These are phyloP conservation scores for Coniochaeta sp. DNA, from an alignment of 2,329 filamentous ascomycete species.

Conservation along the genomic window DNA sequence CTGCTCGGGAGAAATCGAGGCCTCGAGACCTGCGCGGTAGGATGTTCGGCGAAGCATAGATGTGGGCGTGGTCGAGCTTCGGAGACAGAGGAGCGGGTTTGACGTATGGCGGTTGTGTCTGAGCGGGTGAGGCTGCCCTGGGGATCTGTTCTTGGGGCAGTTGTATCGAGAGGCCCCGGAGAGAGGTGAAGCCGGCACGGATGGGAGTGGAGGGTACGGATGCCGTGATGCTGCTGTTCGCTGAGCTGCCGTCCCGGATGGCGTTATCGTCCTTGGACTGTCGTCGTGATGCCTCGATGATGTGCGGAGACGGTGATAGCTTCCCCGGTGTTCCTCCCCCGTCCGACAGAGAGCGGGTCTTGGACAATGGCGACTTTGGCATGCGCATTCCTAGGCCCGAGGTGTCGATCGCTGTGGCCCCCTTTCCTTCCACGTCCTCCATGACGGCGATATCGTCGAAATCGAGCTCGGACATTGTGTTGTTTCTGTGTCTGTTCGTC, in stretches of 20 bases:
- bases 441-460: conserved; percentile 26
- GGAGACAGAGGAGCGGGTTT: conserved; percentile 71
- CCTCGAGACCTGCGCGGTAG: conserved; percentile 84
- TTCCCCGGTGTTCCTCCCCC: conserved; percentile 45
- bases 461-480: conserved; percentile 17
- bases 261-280: conserved; percentile 62
- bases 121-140: conserved; percentile 33
- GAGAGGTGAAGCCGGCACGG: conserved; percentile 54
- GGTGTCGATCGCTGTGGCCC: conserved; percentile 2
- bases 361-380: conserved; percentile 35
- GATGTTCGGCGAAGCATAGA: conserved; percentile 82
- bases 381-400: conserved; percentile 5
- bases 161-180: conserved; percentile 62
- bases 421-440: conserved; percentile 20
- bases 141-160: conserved; percentile 41
- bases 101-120: conserved; percentile 15
- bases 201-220: conserved; percentile 61
- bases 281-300: conserved; percentile 44
- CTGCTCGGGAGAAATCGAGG: conserved; percentile 86
- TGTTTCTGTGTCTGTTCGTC: not conserved
- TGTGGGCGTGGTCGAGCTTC: conserved; percentile 76
- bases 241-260: conserved; percentile 34
- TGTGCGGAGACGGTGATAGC: conserved; percentile 51
- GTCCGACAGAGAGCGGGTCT: conserved; percentile 60
- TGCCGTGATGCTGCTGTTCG: conserved; percentile 20